These are phyloP conservation scores for Colletotrichum camelliae DNA, from an alignment of 2,329 filamentous ascomycete species.

Conservation along the genomic window DNA sequence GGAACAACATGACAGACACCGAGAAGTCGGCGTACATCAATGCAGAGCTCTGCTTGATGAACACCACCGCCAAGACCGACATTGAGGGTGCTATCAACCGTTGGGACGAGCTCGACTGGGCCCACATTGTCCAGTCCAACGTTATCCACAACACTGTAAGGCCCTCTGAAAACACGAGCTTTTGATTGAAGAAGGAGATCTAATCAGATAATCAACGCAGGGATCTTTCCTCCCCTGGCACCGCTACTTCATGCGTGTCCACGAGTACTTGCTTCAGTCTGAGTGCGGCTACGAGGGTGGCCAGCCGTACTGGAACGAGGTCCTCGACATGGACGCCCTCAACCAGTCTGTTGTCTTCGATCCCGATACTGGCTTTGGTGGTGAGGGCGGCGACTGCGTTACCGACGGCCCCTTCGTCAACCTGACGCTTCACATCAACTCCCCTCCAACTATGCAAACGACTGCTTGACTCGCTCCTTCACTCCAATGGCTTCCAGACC, in stretches of 20 bases:
- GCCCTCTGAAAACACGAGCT: slow-evolving; percentile 18
- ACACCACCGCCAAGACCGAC: slow-evolving; percentile 4
- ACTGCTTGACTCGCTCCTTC: background rate
- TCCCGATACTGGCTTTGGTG: slow-evolving; percentile 11
- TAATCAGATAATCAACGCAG: background rate
- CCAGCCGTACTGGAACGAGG: slow-evolving; percentile 26
- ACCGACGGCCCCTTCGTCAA: slow-evolving; percentile 13
- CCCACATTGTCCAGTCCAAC: slow-evolving; percentile 18
- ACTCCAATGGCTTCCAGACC: slow-evolving; percentile 3
- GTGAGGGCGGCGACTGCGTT: background rate
- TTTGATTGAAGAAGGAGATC: background rate
- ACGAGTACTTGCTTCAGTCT: slow-evolving; percentile 29
- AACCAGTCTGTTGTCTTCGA: slow-evolving; percentile 4
- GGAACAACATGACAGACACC: slow-evolving; percentile 19
- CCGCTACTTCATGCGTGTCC: slow-evolving; percentile 31
- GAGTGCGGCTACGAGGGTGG: slow-evolving; percentile 33
- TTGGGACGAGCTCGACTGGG: slow-evolving; percentile 23
- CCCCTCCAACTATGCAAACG: background rate
- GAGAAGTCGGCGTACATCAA: slow-evolving; percentile 24
- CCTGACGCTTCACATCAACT: slow-evolving; percentile 10
- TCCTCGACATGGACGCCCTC: slow-evolving; percentile 2
- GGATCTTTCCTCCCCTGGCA: slow-evolving; percentile 35
- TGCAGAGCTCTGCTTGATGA: slow-evolving; percentile 23
- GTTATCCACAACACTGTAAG: slow-evolving; percentile 20
- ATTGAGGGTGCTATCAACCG: slow-evolving; percentile 14